Percentiles rank a stretch among this genome's conserved stretches.
phyloP scores from a whole-genome alignment of 345 rosid genomes.

The Lenwebbia sp. region DNA sequence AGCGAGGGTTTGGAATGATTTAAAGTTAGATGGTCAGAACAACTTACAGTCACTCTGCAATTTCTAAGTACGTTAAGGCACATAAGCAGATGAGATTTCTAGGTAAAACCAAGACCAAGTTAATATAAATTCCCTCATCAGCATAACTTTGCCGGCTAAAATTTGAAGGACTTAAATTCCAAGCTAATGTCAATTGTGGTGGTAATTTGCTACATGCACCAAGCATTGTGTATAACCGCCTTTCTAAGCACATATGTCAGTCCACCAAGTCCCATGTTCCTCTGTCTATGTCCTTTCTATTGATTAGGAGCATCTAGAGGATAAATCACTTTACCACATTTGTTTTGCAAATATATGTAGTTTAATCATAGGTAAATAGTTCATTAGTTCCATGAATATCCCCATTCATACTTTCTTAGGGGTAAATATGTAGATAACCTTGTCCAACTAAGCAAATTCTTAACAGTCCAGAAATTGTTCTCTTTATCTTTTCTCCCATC shows the following conservation, averaged over 20 bases:
- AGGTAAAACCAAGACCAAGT: background rate
- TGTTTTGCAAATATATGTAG: background rate
- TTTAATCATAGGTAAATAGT: background rate
- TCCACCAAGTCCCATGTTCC: background rate
- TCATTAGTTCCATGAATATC: background rate
- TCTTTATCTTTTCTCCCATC: background rate
- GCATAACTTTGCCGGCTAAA: background rate
- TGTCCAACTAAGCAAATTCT: background rate
- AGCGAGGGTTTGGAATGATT: background rate
- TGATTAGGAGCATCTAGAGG: background rate
- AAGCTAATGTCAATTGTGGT: background rate
- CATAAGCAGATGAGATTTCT: background rate
- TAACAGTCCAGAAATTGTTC: background rate
- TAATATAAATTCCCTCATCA: background rate
- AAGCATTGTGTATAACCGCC: background rate
- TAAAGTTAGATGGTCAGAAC: background rate
- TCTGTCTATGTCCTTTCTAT: background rate
- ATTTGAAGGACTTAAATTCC: background rate
- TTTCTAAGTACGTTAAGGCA: background rate
- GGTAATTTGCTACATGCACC: background rate
- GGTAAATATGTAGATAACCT: background rate
- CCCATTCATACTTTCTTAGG: background rate
- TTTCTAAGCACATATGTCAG: background rate
- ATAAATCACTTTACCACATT: background rate
- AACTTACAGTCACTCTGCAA: background rate